These are phyloP conservation scores for Cruciata laevipes DNA, from an alignment of 257 asterid genomes.

Conservation along the genomic window DNA sequence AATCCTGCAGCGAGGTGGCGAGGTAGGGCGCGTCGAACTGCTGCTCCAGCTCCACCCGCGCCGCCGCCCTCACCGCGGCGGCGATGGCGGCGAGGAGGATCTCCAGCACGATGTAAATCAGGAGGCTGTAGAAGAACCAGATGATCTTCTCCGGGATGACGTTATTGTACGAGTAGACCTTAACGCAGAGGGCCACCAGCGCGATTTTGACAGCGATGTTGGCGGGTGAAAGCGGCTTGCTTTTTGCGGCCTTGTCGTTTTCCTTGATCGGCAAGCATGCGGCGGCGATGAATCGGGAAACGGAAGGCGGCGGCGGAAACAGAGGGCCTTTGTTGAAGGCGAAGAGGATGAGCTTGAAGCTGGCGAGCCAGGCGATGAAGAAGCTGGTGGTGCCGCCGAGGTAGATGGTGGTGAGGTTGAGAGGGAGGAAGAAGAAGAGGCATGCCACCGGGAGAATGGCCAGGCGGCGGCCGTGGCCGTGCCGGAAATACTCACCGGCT, in stretches of 20 bases:
- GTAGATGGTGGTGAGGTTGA: conserved; percentile 38
- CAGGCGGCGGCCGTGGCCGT: conserved; percentile 21
- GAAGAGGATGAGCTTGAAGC: conserved; percentile 47
- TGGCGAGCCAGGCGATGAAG: conserved; percentile 50
- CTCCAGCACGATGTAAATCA: conserved; percentile 38
- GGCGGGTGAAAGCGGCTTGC: not conserved
- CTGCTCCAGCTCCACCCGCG: conserved; percentile 34
- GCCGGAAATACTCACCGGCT: conserved; percentile 19
- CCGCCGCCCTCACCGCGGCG: conserved; percentile 5
- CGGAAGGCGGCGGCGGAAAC: conserved; percentile 23
- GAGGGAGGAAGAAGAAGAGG: conserved; percentile 43
- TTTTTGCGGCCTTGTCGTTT: not conserved
- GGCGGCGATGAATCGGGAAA: conserved; percentile 33
- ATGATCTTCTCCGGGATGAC: conserved; percentile 26
- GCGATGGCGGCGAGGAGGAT: conserved; percentile 27
- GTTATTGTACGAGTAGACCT: conserved; percentile 15
- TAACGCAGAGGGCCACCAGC: conserved; percentile 17
- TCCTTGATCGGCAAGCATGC: conserved; percentile 50
- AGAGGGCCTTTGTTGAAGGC: conserved; percentile 41
- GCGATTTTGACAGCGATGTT: conserved; percentile 20
- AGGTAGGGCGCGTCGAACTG: conserved; percentile 45
- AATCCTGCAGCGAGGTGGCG: conserved; percentile 51
- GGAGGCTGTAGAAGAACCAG: conserved; percentile 29
- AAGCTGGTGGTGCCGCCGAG: conserved; percentile 43
- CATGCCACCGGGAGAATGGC: conserved; percentile 33